A percentile compares a stretch with the other conserved stretches of the same genome.
Conservation (phyloP, 116 monocot species). For the Cymodocea nodosa region DNA sequence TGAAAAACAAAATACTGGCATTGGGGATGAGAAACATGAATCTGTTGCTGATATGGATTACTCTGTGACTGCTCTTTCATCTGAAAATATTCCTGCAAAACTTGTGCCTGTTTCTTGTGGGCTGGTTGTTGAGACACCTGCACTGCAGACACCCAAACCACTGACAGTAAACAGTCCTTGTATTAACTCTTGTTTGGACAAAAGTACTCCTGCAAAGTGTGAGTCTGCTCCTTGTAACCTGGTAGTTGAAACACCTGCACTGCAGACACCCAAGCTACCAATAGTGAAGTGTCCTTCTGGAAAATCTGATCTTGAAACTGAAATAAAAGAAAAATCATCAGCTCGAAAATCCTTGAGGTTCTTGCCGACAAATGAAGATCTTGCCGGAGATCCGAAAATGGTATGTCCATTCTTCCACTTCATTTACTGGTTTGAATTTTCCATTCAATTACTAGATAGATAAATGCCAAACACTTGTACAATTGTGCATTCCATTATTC, state of each 20-base stretch:
- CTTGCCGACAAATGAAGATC: conserved; percentile 17
- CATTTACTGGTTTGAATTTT: no score
- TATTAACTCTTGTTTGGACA: no score
- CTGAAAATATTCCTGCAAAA: background rate
- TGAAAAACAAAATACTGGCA: conserved; percentile 14
- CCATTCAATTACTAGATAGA: no score
- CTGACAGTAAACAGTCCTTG: conserved; percentile 9
- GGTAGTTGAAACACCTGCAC: conserved; percentile 35
- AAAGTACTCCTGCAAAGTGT: conserved; percentile 1
- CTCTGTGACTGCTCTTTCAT: no score
- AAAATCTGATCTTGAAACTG: conserved; percentile 14
- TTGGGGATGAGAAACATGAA: background rate
- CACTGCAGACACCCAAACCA: conserved; percentile 30
- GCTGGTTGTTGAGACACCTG: conserved; percentile 1
- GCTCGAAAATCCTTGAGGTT: conserved; percentile 47
- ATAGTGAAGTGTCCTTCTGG: conserved; percentile 17
- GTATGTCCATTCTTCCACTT: background rate
- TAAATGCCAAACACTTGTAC: no score
- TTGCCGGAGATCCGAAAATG: background rate
- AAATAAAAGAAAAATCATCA: conserved; percentile 13
- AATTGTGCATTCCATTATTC: no score
- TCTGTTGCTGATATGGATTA: no score
- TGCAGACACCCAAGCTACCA: conserved; percentile 48
- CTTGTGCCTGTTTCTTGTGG: background rate
- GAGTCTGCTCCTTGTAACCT: conserved; percentile 3